Base-by-base conservation (phyloP, 1,139 yeast genomes). In the Scheffersomyces cryptocercus region DNA sequence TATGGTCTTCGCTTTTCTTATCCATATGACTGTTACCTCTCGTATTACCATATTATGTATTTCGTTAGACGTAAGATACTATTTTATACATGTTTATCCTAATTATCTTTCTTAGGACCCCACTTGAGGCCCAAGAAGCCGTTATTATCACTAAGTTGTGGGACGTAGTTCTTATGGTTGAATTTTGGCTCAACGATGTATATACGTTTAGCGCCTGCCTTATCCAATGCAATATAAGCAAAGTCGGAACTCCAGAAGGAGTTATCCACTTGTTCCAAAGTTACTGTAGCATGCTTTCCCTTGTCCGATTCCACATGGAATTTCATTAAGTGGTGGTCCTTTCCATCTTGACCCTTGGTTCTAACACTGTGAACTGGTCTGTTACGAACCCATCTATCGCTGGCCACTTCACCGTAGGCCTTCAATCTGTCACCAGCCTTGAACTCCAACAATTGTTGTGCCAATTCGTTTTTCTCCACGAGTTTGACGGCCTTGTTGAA, bases 351-450 rank as follows among this genome's bases (percentile, higher is more conserved):
- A 41, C 86, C 95, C 48, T 64, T 68, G 63, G 64, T 58, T 51
- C 82, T 74, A 46, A 82, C 71, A 42, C 75, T 67, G 43, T 81
- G 80, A 38, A 88, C 82, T 1, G 97, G 96, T 66, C 97, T 81
- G 59, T 87, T 88, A 67, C 96, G 79, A 5, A 89, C 85, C 95
- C 97, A 89, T 55, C 80, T 80, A 59, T 85, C 90, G 39, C 81
- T 82, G 6, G 61, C 51, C 5, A 77, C 74, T 52, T 87, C 95
- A 33, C 97, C 97, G 58, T 87, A 86, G 0, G 97, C 97, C 60
- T 85, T 85, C 45, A 90, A 71, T 57, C 89, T 78, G 44, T 75
- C 78, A 11, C 81, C 82, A 15, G 70, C 65, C 10, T 73, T 62
- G 46, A 84, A 73, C 7, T 79, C 77, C 41, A 91, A 70, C 30